phyloP scores from a whole-genome alignment of 2,329 filamentous ascomycete genomes.

The Hawksworthiomyces lignivorus region DNA sequence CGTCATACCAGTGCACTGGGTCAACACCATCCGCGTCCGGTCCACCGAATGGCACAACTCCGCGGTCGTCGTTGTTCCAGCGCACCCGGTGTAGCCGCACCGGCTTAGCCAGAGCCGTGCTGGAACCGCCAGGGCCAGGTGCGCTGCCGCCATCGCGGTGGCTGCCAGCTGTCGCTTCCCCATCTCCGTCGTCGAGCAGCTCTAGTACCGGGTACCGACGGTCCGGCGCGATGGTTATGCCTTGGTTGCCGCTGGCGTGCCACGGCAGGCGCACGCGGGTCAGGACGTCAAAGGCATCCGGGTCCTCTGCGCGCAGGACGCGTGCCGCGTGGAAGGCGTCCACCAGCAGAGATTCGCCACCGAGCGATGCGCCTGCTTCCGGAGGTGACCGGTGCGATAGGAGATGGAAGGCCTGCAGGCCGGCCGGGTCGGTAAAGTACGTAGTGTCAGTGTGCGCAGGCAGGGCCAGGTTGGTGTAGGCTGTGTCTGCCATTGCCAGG shows the following conservation, averaged over 20 bases:
- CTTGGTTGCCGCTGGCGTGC: constrained; percentile 86
- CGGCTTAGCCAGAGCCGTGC: no score
- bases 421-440: constrained; percentile 88
- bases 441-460: constrained; percentile 89
- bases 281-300: constrained; percentile 50
- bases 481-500: constrained; percentile 79
- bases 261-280: constrained; percentile 53
- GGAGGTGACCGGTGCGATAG: constrained; percentile 63
- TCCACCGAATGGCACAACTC: constrained; percentile 50
- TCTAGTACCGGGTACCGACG: constrained; percentile 65
- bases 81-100: constrained; percentile 52
- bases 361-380: constrained; percentile 28
- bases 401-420: constrained; percentile 87
- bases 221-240: constrained; percentile 70
- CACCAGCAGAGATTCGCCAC: constrained; percentile 74
- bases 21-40: constrained; percentile 26
- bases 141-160: not conserved
- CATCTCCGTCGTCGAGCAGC: constrained; percentile 32
- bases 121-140: not conserved
- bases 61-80: constrained; percentile 92
- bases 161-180: not conserved
- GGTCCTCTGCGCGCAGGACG: constrained; percentile 47
- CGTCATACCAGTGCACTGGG: constrained; percentile 65
- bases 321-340: constrained; percentile 74
- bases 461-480: constrained; percentile 80